Percentiles rank a stretch among this genome's conserved stretches.
These are phyloP conservation scores for Marasmius oreades DNA, from an alignment of 1,284 basidiomycete species.

Conservation along the genomic window DNA sequence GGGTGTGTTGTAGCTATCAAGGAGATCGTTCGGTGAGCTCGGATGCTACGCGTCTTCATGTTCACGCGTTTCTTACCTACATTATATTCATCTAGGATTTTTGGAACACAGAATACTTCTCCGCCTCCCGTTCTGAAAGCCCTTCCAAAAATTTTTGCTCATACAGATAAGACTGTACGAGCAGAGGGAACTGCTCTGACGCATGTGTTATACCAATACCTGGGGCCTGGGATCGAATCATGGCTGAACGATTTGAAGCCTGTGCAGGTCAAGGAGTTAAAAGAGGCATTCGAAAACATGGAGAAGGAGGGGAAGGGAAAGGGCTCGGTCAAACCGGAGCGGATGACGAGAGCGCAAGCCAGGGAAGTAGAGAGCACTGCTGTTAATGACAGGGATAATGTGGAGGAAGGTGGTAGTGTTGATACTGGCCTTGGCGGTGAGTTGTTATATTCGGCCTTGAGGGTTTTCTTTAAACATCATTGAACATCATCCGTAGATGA, in stretches of 20 bases:
- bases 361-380: slow-evolving; percentile 64
- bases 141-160: slow-evolving; percentile 91
- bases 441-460: slow-evolving; percentile 1
- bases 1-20: slow-evolving; percentile 79
- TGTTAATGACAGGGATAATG: slow-evolving; percentile 37
- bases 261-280: slow-evolving; percentile 96
- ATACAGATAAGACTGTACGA: slow-evolving; percentile 95
- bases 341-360: slow-evolving; percentile 78
- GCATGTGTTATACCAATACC: slow-evolving; percentile 81
- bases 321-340: slow-evolving; percentile 74
- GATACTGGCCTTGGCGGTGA: slow-evolving; percentile 28
- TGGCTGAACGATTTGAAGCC: slow-evolving; percentile 94
- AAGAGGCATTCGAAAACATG: slow-evolving; percentile 84
- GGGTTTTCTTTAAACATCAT: background rate
- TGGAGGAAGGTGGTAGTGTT: slow-evolving; percentile 35
- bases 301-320: slow-evolving; percentile 83
- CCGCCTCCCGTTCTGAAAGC: slow-evolving; percentile 81
- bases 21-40: slow-evolving; percentile 59
- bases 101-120: slow-evolving; percentile 78
- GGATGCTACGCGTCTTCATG: background rate
- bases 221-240: slow-evolving; percentile 86
- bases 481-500: slow-evolving; percentile 29
- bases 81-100: slow-evolving; percentile 54
- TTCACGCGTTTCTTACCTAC: background rate
- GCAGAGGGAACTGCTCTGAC: slow-evolving; percentile 85